Base-by-base conservation (phyloP, 2,329 filamentous ascomycete species). In the Stemphylium lycopersici region DNA sequence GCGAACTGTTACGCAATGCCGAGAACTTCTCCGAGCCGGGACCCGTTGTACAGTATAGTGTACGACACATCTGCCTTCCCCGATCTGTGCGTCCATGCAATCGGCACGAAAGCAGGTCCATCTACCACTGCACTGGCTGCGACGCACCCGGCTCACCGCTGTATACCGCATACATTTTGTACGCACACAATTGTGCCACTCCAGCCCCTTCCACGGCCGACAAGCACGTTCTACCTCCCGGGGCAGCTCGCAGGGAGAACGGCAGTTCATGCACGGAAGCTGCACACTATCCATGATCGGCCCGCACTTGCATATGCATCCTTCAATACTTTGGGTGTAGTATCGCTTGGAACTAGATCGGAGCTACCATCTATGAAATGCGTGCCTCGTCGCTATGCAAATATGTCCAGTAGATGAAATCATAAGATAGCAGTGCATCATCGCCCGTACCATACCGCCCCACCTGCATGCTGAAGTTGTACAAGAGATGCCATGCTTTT, bases 241-340 rank as follows among this genome's bases (percentile, higher is more conserved):
- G 43, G 26, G 26, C 24, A 34, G 26, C 43, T 41, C 26, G 50
- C 50, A 33, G 13, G 39, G 20, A 55, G 48, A 55, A 46, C 52
- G 44, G 48, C 20, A 33, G 55, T 61, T 61, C 59, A 63, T 60
- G 52, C 52, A 57, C 34, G 38, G 41, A 45, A 48, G 36, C 53
- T 51, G 58, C 59, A 59, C 32, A 46, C 55, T 39, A 59, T 50
- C 13, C 41, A 24, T 48, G 61, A 63, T 65, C 61, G 58, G 51
- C 59, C 58, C 61, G 61, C 57, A 48, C 55, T 54, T 62, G 59
- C 61, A 63, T 52, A 57, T 55, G 59, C 57, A 65, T 46, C 38
- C 31, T 29, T 55, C 42, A 22, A 20, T 32, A 43, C 41, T 18
- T 45, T 45, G n/a, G 24, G 18, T 40, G 15, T 48, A 34, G 22